These are phyloP conservation scores for Phyllostachys edulis DNA, from an alignment of 176 grass and related monocot species.

Conservation along the genomic window DNA sequence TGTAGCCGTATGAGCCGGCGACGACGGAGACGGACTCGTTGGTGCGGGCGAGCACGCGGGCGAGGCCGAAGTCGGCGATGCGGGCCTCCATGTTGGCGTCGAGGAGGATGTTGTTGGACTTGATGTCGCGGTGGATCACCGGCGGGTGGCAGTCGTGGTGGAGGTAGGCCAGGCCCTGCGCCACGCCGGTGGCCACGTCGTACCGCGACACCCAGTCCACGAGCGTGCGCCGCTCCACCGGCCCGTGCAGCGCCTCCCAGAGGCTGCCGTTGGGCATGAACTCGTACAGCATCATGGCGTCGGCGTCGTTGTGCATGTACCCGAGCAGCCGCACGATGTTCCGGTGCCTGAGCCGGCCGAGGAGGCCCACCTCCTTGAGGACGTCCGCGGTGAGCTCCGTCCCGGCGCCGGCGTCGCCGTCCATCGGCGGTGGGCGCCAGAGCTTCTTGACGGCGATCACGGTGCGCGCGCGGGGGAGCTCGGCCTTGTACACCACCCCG, in stretches of 20 bases:
- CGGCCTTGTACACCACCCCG: slow-evolving; percentile 85
- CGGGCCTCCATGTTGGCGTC: slow-evolving; percentile 75
- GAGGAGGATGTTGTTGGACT: slow-evolving; percentile 93
- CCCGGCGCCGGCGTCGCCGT: not conserved
- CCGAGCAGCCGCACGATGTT: slow-evolving; percentile 88
- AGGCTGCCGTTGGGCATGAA: slow-evolving; percentile 97
- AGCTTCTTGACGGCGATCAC: slow-evolving; percentile 95
- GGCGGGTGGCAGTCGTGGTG: slow-evolving; percentile 95
- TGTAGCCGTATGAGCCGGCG: slow-evolving; percentile 94
- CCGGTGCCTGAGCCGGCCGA: slow-evolving; percentile 80
- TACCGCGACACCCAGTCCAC: slow-evolving; percentile 80
- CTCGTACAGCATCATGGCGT: slow-evolving; percentile 96
- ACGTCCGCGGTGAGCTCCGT: slow-evolving; percentile 43
- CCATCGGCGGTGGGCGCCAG: slow-evolving; percentile 40
- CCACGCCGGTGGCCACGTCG: slow-evolving; percentile 79
- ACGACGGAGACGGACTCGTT: slow-evolving; percentile 75
- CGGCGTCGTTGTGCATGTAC: slow-evolving; percentile 71
- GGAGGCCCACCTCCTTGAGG: slow-evolving; percentile 65
- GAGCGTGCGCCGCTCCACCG: slow-evolving; percentile 40
- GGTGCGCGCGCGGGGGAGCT: slow-evolving; percentile 48
- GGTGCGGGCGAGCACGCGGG: slow-evolving; percentile 47
- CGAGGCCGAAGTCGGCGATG: slow-evolving; percentile 90
- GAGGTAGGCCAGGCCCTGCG: slow-evolving; percentile 82
- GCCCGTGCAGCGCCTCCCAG: slow-evolving; percentile 86
- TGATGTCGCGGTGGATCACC: slow-evolving; percentile 92